phyloP scores from a whole-genome alignment of 2,329 filamentous ascomycete genomes.

The Diaporthe vexans region DNA sequence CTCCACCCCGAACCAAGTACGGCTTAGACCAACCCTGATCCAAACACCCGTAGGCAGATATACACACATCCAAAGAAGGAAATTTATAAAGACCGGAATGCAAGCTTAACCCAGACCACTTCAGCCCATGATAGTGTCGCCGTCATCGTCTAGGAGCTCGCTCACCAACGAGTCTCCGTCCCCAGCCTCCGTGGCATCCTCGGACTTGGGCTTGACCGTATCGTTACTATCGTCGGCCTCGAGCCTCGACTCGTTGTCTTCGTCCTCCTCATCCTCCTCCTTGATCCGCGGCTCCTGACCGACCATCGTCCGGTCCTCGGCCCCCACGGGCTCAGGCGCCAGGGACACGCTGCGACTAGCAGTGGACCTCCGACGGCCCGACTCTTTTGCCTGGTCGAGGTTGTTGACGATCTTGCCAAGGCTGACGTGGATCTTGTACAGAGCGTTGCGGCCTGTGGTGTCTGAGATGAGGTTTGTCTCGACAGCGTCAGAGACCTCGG shows the following conservation, averaged over 20 bases:
- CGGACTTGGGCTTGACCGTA: slow-evolving; percentile 46
- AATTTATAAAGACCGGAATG: slow-evolving; percentile 19
- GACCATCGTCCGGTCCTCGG: slow-evolving; percentile 50
- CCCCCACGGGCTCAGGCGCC: slow-evolving; percentile 49
- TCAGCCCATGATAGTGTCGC: slow-evolving; percentile 40
- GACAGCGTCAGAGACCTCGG: slow-evolving; percentile 72
- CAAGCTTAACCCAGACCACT: slow-evolving; percentile 44
- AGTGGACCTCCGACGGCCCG: slow-evolving; percentile 52
- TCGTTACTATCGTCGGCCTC: slow-evolving; percentile 48
- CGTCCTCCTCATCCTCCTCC: slow-evolving; percentile 62
- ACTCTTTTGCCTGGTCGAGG: slow-evolving; percentile 61
- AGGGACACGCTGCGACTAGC: slow-evolving; percentile 61
- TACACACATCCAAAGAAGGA: not conserved
- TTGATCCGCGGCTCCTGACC: slow-evolving; percentile 61
- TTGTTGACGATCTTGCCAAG: slow-evolving; percentile 77
- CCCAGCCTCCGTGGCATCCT: slow-evolving; percentile 30
- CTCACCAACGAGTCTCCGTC: slow-evolving; percentile 54
- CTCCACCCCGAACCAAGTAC: slow-evolving; percentile 6
- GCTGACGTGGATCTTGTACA: slow-evolving; percentile 77
- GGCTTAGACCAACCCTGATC: slow-evolving; percentile 10
- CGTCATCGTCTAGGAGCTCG: slow-evolving; percentile 56
- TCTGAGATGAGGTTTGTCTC: slow-evolving; percentile 73
- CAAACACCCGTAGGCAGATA: slow-evolving; percentile 8
- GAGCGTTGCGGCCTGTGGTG: slow-evolving; percentile 72
- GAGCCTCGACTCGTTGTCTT: slow-evolving; percentile 44